Evolutionary conservation across 148 eudicot species (phyloP), one percentile per base, ranked within the genome.

Genomic region (Rhododendron griersonianum): DNA sequence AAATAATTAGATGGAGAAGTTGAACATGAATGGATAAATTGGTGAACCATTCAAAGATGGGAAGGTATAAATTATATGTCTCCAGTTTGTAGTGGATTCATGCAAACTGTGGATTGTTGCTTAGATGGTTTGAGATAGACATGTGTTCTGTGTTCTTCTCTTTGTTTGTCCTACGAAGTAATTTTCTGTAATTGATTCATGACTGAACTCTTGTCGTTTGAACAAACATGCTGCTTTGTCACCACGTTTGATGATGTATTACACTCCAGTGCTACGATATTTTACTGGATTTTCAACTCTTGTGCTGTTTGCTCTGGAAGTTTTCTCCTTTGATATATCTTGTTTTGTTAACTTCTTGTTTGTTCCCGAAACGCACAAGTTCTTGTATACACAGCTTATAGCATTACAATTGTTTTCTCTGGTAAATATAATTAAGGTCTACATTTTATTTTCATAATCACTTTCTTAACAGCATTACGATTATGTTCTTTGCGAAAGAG

Each of bases 401-500:
- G 87, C 86, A 85, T 90, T 28, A 87, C 90, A 30, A 84, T 57
- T 67, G 67, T 84, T 78, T 88, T 88, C 86, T 91, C 80, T 83
- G 92, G 89, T 39, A 86, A 87, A 81, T 88, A 89, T 47, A 90
- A 87, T 45, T 87, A 91, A 85, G 88, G 86, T 51, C 23, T 21
- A 51, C 33, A 59, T 83, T 61, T 30, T 28, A 4, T 63, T 33
- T 65, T n/a, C 9, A 21, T 61, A 79, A 5, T 53, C 50, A 6
- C 44, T 37, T 28, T 63, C 48, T 50, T 75, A 83, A 88, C 93
- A 93, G 96, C 90, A 88, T 93, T 73, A 89, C 94, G 45, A 76
- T 93, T 78, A 90, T 93, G 51, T 93, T 90, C 90, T 93, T 93
- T 86, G 95, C 95, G 23, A 93, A 94, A 83, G 95, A 93, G 92